Conservation (phyloP, 139 green algal species). For the Picochlorum sp. region DNA sequence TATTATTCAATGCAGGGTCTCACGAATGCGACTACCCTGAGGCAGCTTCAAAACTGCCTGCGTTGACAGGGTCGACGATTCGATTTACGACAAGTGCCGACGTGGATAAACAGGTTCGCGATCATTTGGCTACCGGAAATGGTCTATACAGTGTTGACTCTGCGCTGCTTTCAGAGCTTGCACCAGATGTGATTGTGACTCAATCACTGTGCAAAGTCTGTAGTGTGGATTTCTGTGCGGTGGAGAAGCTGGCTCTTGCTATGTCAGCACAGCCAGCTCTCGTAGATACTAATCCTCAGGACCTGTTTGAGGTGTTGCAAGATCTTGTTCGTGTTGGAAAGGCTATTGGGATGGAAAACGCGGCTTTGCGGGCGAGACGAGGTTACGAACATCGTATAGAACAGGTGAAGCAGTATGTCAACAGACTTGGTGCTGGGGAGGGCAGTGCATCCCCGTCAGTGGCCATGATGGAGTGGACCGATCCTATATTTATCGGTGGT, state of each 20-base stretch:
- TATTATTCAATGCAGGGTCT: no score
- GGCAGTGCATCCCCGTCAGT: conserved; percentile 24
- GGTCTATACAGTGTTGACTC: conserved; percentile 46
- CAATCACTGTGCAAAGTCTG: conserved; percentile 53
- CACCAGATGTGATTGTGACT: conserved; percentile 56
- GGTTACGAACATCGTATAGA: conserved; percentile 5
- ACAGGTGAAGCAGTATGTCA: no score
- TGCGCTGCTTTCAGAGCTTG: conserved; percentile 18
- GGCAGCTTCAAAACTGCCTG: conserved; percentile 10
- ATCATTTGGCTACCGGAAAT: conserved; percentile 20
- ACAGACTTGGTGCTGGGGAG: no score
- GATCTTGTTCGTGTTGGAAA: not conserved
- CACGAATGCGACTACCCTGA: conserved; percentile 63
- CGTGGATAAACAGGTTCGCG: conserved; percentile 11
- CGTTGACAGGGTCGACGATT: conserved; percentile 45
- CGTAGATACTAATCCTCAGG: conserved; percentile 4
- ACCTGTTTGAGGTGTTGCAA: not conserved
- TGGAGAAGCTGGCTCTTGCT: conserved; percentile 19
- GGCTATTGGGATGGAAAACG: not conserved
- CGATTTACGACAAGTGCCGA: conserved; percentile 30
- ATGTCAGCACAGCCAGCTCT: conserved; percentile 27
- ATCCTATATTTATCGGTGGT: conserved; percentile 67
- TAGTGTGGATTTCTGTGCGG: conserved; percentile 42
- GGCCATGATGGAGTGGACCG: conserved; percentile 73
- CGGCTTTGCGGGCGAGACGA: not conserved